These are phyloP conservation scores for Escallonia herrerae DNA, from an alignment of 129 eudicot species.

Conservation along the genomic window DNA sequence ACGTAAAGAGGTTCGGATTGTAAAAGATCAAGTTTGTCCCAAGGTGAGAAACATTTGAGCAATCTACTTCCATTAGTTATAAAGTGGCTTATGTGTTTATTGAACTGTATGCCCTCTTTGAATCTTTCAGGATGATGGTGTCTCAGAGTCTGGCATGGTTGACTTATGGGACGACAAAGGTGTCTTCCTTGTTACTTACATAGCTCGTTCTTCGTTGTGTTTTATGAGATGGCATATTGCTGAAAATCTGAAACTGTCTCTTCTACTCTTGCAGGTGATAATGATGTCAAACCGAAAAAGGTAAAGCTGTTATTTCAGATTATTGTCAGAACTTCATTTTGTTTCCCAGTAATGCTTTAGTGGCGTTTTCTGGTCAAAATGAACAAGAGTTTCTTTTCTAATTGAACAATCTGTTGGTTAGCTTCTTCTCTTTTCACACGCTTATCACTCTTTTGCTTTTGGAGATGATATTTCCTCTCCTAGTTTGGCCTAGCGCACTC, in stretches of 20 bases:
- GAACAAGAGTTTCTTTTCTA: too few relatives aligned
- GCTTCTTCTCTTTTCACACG: too few relatives aligned
- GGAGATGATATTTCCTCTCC: too few relatives aligned
- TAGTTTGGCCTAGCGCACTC: too few relatives aligned
- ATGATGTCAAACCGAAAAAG: slow-evolving; percentile 42
- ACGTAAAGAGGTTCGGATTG: slow-evolving; percentile 26
- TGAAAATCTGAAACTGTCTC: slow-evolving; percentile 1
- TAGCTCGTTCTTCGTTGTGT: neutral
- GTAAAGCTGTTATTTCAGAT: slow-evolving; percentile 16
- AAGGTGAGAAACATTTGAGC: slow-evolving; percentile 8
- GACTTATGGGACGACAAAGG: slow-evolving; percentile 69
- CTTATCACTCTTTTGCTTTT: too few relatives aligned
- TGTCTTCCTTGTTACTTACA: neutral
- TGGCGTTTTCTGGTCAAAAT: too few relatives aligned
- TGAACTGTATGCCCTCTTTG: neutral
- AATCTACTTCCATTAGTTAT: neutral
- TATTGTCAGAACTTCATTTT: neutral
- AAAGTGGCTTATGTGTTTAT: too few relatives aligned
- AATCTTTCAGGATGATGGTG: slow-evolving; percentile 30
- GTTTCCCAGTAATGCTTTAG: too few relatives aligned
- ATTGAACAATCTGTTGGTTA: too few relatives aligned
- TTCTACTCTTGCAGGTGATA: slow-evolving; percentile 39
- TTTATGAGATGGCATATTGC: slow-evolving; percentile 14
- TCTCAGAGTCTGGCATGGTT: slow-evolving; percentile 33
- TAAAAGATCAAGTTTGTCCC: slow-evolving; percentile 17